Conservation (phyloP, 805 yeast species). For the Lipomyces yamanashiensis region DNA sequence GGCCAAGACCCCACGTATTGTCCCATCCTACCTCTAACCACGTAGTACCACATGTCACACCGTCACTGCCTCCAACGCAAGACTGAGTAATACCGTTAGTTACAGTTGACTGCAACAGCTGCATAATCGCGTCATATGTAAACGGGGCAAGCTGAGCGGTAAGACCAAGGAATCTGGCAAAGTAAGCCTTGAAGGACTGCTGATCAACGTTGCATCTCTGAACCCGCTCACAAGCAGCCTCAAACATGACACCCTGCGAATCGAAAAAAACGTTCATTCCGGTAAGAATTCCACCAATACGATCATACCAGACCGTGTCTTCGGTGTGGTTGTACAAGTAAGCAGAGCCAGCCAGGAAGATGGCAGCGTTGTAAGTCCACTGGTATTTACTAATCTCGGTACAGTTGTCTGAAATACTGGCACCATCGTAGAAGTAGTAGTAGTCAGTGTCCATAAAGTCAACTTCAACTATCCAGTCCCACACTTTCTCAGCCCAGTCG, state of each 20-base stretch:
- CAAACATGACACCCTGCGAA: constrained; percentile 63
- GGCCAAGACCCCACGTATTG: constrained; percentile 80
- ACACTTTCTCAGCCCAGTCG: constrained; percentile 71
- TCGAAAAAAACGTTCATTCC: constrained; percentile 59
- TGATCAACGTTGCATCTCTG: constrained; percentile 81
- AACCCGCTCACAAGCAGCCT: constrained; percentile 77
- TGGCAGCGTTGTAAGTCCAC: constrained; percentile 90
- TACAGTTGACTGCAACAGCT: constrained; percentile 50
- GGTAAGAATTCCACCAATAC: constrained; percentile 60
- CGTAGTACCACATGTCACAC: constrained; percentile 83
- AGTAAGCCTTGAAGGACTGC: constrained; percentile 87
- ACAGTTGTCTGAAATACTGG: constrained; percentile 60
- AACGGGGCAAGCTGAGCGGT: constrained; percentile 73
- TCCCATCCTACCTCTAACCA: constrained; percentile 79
- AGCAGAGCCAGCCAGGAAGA: constrained; percentile 79
- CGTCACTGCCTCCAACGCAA: constrained; percentile 87
- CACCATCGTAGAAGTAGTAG: constrained; percentile 56
- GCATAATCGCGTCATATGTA: constrained; percentile 46
- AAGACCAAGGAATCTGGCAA: constrained; percentile 72
- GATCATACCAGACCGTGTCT: constrained; percentile 65
- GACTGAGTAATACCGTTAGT: constrained; percentile 77
- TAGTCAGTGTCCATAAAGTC: constrained; percentile 48
- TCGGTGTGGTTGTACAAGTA: constrained; percentile 75
- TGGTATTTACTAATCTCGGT: constrained; percentile 59
- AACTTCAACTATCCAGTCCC: constrained; percentile 68